phyloP scores from a whole-genome alignment of 331 rosid species.

The Dryas integrifolia region DNA sequence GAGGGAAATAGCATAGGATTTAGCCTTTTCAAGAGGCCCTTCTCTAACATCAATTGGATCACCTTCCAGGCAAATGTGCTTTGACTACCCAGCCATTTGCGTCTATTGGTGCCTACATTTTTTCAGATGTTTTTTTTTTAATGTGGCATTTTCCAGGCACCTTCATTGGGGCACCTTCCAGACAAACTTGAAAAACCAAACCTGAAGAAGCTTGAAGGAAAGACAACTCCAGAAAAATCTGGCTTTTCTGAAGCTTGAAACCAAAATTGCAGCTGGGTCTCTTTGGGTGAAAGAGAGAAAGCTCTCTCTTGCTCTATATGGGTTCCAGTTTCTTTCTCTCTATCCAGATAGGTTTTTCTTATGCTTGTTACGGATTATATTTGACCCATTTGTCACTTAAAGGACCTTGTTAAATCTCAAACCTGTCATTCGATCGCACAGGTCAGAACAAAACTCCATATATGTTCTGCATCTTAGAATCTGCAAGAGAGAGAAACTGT shows the following conservation, averaged over 20 bases:
- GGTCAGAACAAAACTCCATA: not conserved
- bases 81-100: slow-evolving; percentile 41
- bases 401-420: not conserved
- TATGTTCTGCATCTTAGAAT: no score
- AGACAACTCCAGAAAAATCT: not conserved
- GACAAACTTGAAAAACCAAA: not conserved
- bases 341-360: not conserved
- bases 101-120: slow-evolving; percentile 54
- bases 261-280: not conserved
- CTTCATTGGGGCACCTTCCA: not conserved
- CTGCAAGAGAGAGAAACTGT: no score
- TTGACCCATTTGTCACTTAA: not conserved
- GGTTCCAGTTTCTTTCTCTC: not conserved
- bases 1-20: slow-evolving; percentile 43
- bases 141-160: not conserved
- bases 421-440: not conserved
- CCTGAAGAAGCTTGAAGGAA: not conserved
- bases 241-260: not conserved
- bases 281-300: not conserved
- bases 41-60: slow-evolving; percentile 47
- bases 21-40: slow-evolving; percentile 51
- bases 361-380: not conserved
- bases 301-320: not conserved
- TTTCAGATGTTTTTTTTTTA: not conserved
- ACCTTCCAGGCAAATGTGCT: slow-evolving; percentile 58